Base-by-base conservation (phyloP, 176 grass and related monocot species). In the Oryza brachyantha region DNA sequence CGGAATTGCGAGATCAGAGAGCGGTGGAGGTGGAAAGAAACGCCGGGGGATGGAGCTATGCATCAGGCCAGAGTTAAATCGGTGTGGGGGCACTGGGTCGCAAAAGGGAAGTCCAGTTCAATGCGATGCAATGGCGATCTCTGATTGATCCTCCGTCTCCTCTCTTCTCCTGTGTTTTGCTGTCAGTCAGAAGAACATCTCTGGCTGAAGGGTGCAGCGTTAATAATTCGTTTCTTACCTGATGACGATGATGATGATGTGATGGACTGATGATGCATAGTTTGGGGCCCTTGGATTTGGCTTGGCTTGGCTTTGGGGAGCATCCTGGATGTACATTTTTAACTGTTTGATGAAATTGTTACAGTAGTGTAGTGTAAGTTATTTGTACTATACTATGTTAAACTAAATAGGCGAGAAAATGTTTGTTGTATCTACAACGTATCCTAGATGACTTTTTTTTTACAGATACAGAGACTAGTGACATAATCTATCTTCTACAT, bases 21-120 rank as follows among this genome's bases (percentile, higher is more conserved):
- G 63, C 72, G 48, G 72, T 83, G 81, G 81, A 34, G 61, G 46
- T 13, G 0, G 45, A 83, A 75, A 75, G 61, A 32, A 32, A 32
- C 3, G 12, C 12, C 41, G 21, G 0, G 27, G n/a, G 27, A 32
- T 10, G 50, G 24, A 6, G 4, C 4, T n/a, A n/a, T n/a, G n/a
- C n/a, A n/a, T n/a, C n/a, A n/a, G n/a, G n/a, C n/a, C n/a, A n/a
- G 31, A 32, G 31, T 32, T 32, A 32, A 32, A 32, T 32, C 31
- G 31, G 31, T 32, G 31, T 32, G 31, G 31, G 31, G 31, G 31
- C 31, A 32, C 31, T 32, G 31, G 31, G 31, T 32, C 31, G 31
- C 31, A 32, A 32, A 32, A 4, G 31, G 11, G 65, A 25, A 12
- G 11, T 16, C 42, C 66, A 42, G 42, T 17, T 24, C 48, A 52